Percentiles rank a stretch among this genome's conserved stretches.
These are phyloP conservation scores for Colletotrichum sp. DNA, from an alignment of 2,329 filamentous ascomycete species.

Conservation along the genomic window DNA sequence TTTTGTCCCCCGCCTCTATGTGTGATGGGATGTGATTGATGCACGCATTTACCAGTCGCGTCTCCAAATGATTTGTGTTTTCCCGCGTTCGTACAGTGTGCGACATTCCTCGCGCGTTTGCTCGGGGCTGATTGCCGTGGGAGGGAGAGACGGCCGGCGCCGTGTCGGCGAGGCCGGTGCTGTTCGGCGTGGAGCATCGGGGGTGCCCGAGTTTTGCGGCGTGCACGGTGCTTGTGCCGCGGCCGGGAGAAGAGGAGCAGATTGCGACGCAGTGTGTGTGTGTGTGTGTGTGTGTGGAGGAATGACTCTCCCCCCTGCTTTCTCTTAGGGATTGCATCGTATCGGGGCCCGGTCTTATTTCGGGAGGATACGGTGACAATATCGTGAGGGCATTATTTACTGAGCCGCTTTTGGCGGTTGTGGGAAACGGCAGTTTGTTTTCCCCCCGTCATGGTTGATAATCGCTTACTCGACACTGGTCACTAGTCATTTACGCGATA, in stretches of 20 bases:
- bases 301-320: constrained; percentile 12
- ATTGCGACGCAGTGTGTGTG: neutral
- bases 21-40: neutral
- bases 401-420: neutral
- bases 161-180: neutral
- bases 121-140: neutral
- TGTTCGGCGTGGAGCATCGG: neutral
- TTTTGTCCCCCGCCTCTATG: neutral
- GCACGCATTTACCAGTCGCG: neutral
- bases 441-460: neutral
- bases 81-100: neutral
- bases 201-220: neutral
- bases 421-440: neutral
- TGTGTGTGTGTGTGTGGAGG: neutral
- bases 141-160: neutral
- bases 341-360: neutral
- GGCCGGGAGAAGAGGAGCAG: neutral
- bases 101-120: neutral
- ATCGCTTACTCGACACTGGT: neutral
- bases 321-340: neutral
- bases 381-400: neutral
- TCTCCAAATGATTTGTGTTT: neutral
- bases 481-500: neutral
- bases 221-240: neutral
- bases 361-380: neutral